Base-by-base conservation (phyloP, 169 alveolate genomes). In the Eimeria tenella region DNA sequence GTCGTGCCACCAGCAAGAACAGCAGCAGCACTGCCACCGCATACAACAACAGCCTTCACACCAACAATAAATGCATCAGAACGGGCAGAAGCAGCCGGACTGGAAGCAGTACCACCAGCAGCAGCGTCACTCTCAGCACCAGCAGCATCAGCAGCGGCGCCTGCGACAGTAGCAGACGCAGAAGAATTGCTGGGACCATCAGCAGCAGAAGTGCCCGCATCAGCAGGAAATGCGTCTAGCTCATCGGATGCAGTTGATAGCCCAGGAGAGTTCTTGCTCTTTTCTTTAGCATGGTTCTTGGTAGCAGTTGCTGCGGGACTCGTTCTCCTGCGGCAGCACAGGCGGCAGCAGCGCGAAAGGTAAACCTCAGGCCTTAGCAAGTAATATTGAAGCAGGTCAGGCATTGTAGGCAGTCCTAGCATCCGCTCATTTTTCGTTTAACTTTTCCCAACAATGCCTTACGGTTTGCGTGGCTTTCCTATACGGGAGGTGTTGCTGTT, bases 231-330 rank as follows among this genome's bases (percentile, higher is more conserved):
- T 52, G 71, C 88, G 88, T n/a, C 70, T 49, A 4, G 82, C 10
- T 10, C n/a, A 15, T 3, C 63, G 25, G 63, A 4, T 50, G 21
- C 86, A 13, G 86, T 15, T 11, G 86, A 75, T 21, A 31, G 49
- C 63, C 86, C 86, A 19, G 10, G 58, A 31, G 86, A 62, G 23
- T 75, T 75, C 42, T 31, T 75, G 60, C 63, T 75, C 21, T 75
- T 75, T 75, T 58, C 63, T 31, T 19, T 52, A 15, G 86, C 86
- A 9, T 75, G 86, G 86, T 25, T 75, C 63, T 62, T 75, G 86
- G 86, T 75, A 75, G 86, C 86, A 75, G 65, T 25, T 15, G 86
- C 63, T 11, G 86, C 86, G 49, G 86, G 65, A 19, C 65, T 50
- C 4, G 86, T 75, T 7, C 86, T 75, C 50, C 86, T 49, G 63